Evolutionary conservation across 108 stramenopile genomes (phyloP), one percentile per base, ranked within the genome.

Genomic region (Cyclotella baltica): DNA sequence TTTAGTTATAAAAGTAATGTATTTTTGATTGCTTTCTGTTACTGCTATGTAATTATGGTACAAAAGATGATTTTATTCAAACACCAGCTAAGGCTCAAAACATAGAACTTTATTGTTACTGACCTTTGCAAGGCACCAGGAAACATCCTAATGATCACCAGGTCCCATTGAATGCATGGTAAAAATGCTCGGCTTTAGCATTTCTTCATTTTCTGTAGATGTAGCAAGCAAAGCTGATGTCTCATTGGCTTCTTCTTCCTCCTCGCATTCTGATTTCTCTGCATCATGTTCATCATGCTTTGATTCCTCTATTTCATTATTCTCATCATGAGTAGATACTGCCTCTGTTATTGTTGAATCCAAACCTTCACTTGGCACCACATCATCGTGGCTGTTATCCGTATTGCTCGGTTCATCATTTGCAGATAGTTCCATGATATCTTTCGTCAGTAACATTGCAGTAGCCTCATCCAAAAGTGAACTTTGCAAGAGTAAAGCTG

Each of bases 101-200:
- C n/a, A n/a, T n/a, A n/a, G n/a, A n/a, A n/a, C n/a, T n/a, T n/a
- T n/a, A n/a, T n/a, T n/a, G n/a, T n/a, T n/a, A n/a, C n/a, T n/a
- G n/a, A n/a, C n/a, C n/a, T n/a, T n/a, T n/a, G n/a, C n/a, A n/a
- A n/a, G n/a, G n/a, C n/a, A n/a, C n/a, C n/a, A n/a, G 2, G 2
- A 16, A 48, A 2, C 47, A 48, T 4, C n/a, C 47, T 48, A 48
- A n/a, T n/a, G n/a, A 4, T 57, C 55, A 11, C 13, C 22, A 13
- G 55, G 27, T 1, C 25, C 25, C 1, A 28, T 11, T 27, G 80
- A 81, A 66, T 81, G 75, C 74, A 82, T 76, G 23, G 74, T 82
- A 50, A 75, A 82, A 70, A 82, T 82, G 63, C 75, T 76, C 16
- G 81, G 81, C 37, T 46, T 64, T 25, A 82, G 43, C 69, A 81